Evolutionary conservation across 2,329 filamentous ascomycete genomes (phyloP).

Genomic region (Paraconiothyrium brasiliense): DNA sequence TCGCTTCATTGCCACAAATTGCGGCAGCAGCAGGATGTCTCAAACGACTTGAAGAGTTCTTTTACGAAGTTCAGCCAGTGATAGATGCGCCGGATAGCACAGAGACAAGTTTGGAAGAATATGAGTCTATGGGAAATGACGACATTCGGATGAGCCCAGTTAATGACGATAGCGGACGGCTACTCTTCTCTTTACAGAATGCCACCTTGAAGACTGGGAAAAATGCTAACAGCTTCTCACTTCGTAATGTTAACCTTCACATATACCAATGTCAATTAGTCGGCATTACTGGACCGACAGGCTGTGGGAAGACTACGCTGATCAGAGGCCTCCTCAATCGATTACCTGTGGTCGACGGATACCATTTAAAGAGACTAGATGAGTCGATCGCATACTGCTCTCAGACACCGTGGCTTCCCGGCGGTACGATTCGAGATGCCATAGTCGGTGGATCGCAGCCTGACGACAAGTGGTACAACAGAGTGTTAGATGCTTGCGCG

Average conservation of each 20-base stretch:
- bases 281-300: slow-evolving; percentile 20
- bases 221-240: slow-evolving; percentile 50
- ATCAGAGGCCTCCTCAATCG: slow-evolving; percentile 25
- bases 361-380: neutral
- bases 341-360: neutral
- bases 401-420: slow-evolving; percentile 38
- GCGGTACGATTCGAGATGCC: slow-evolving; percentile 28
- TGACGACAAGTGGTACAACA: slow-evolving; percentile 36
- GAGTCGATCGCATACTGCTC: slow-evolving; percentile 32
- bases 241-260: slow-evolving; percentile 22
- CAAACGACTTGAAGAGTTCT: neutral
- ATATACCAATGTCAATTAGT: slow-evolving; percentile 10
- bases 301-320: slow-evolving; percentile 47
- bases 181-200: neutral
- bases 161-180: neutral
- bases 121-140: neutral
- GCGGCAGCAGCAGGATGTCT: neutral
- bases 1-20: neutral
- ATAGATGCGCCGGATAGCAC: neutral
- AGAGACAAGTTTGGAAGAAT: neutral
- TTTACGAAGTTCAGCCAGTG: neutral
- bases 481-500: slow-evolving; percentile 32
- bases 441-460: slow-evolving; percentile 29
- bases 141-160: neutral
- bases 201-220: neutral